These are phyloP conservation scores for Ailanthus altissimus DNA, from an alignment of 345 rosid genomes.

Conservation along the genomic window DNA sequence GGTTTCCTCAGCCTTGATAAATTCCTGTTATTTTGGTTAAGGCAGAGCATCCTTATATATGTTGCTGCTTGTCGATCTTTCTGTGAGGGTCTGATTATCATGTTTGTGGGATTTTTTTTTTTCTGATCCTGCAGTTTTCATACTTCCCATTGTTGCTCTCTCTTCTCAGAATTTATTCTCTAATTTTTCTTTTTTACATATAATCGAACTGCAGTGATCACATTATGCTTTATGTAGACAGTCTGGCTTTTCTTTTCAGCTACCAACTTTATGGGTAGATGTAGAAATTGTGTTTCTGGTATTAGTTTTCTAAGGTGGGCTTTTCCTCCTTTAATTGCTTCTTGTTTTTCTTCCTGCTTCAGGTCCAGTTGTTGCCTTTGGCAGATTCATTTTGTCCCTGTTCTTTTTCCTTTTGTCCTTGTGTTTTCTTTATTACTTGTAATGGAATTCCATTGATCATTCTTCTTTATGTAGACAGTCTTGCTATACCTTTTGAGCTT, in stretches of 20 bases:
- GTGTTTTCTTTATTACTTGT: background rate
- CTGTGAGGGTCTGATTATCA: background rate
- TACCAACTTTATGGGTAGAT: conserved; percentile 14
- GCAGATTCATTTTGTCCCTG: conserved; percentile 3
- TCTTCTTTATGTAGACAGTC: background rate
- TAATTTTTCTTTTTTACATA: background rate
- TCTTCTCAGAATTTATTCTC: conserved; percentile 7
- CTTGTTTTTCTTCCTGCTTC: background rate
- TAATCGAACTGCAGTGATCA: background rate
- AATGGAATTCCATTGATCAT: background rate
- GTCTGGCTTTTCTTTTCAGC: conserved; percentile 12
- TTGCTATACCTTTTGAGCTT: conserved; percentile 17
- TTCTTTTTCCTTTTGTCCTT: background rate
- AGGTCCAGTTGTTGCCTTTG: background rate
- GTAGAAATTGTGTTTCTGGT: background rate
- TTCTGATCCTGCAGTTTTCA: background rate
- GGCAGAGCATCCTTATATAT: background rate
- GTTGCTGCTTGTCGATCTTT: conserved; percentile 7
- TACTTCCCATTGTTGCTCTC: background rate
- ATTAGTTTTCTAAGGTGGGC: background rate
- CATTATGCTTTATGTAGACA: background rate
- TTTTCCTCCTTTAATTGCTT: conserved; percentile 13
- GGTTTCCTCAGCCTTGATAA: conserved; percentile 7
- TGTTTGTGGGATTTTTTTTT: background rate
- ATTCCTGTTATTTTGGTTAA: conserved; percentile 7